These are phyloP conservation scores for Arthrinium puccinioides DNA, from an alignment of 2,329 filamentous ascomycete species.

Conservation along the genomic window DNA sequence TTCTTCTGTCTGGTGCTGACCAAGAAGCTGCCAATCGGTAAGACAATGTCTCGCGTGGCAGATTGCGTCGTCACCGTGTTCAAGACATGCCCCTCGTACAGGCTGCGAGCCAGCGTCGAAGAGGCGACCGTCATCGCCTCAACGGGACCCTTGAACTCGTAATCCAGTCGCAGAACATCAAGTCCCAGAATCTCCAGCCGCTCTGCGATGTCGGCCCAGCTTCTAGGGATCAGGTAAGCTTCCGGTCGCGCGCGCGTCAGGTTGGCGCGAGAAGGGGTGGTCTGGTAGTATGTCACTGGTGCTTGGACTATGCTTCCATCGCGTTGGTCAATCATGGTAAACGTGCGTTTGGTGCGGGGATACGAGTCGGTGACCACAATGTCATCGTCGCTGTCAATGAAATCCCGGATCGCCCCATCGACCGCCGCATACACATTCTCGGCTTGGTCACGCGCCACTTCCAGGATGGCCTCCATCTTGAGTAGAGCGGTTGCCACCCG, in stretches of 20 bases:
- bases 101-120: constrained; percentile 8
- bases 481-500: constrained; percentile 17
- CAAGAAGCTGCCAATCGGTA: constrained; percentile 16
- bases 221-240: constrained; percentile 17
- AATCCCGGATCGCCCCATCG: constrained; percentile 13
- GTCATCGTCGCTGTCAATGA: constrained; percentile 14
- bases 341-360: constrained; percentile 11
- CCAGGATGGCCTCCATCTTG: constrained; percentile 17
- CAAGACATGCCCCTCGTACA: constrained; percentile 17
- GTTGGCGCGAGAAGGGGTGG: constrained; percentile 15
- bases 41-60: constrained; percentile 7
- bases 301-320: constrained; percentile 12
- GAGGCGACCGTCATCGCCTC: constrained; percentile 13
- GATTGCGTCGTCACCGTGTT: constrained; percentile 15
- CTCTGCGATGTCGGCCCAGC: constrained; percentile 14
- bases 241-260: constrained; percentile 15
- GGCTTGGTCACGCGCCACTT: constrained; percentile 15
- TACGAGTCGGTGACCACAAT: constrained; percentile 18
- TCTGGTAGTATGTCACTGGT: constrained; percentile 15
- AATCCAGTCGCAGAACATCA: constrained; percentile 13
- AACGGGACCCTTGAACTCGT: constrained; percentile 14
- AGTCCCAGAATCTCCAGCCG: constrained; percentile 14
- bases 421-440: constrained; percentile 15
- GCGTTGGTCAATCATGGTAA: constrained; percentile 15
- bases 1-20: constrained; percentile 17